These are phyloP conservation scores for Zalerion maritima DNA, from an alignment of 495 filamentous ascomycete genomes.

Conservation along the genomic window DNA sequence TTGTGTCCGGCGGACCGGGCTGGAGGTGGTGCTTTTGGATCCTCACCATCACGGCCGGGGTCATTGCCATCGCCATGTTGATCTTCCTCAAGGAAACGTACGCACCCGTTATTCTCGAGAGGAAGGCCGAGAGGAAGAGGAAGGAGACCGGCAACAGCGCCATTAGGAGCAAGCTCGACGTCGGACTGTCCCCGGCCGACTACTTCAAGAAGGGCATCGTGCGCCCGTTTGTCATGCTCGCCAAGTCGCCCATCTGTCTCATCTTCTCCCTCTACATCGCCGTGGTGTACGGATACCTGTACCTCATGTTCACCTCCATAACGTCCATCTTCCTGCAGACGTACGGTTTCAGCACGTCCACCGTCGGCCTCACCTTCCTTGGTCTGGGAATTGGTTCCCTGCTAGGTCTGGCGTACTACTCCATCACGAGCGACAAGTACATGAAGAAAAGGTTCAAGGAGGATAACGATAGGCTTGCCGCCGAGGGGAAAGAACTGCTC, in stretches of 20 bases:
- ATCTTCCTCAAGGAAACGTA: conserved; percentile 51
- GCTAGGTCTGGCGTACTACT: conserved; percentile 16
- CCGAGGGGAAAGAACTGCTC: no score
- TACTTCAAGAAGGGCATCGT: conserved; percentile 25
- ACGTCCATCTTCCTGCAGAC: conserved; percentile 38
- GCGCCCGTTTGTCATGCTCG: conserved; percentile 36
- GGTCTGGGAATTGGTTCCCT: conserved; percentile 25
- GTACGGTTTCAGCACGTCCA: conserved; percentile 28
- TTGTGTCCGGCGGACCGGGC: conserved; percentile 28
- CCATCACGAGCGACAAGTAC: no score
- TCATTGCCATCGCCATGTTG: conserved; percentile 20
- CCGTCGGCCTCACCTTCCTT: conserved; percentile 24
- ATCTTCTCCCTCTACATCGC: conserved; percentile 56
- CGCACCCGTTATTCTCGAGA: conserved; percentile 43
- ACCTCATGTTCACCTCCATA: conserved; percentile 58
- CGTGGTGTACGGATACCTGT: conserved; percentile 58
- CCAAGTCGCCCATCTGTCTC: conserved; percentile 45
- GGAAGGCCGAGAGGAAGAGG: conserved; percentile 37
- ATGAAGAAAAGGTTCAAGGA: conserved; percentile 17
- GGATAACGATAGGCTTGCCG: no score
- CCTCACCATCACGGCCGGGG: conserved; percentile 30
- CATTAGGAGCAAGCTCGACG: conserved; percentile 24
- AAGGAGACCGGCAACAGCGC: conserved; percentile 48
- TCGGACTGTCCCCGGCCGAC: conserved; percentile 8
- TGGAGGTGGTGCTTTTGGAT: conserved; percentile 62